Evolutionary conservation across 768 basidiomycete species (phyloP).

Genomic region (Phaeotremella skinneri): DNA sequence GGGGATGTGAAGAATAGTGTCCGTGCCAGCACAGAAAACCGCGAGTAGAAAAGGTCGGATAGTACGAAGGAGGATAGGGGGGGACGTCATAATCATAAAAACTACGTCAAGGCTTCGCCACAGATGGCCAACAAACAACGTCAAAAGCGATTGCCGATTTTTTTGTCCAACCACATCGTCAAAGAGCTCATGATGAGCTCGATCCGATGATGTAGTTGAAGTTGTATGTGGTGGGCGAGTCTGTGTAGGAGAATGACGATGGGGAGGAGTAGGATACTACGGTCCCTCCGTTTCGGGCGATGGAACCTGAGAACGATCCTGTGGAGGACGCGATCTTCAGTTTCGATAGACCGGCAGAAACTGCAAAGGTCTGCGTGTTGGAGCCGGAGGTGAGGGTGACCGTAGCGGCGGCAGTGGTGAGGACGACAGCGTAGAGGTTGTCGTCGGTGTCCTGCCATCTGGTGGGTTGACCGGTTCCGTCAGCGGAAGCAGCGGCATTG

Average conservation of each 20-base stretch:
- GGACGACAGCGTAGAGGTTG: constrained; percentile 64
- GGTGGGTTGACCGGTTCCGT: constrained; percentile 39
- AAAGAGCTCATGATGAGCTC: constrained; percentile 37
- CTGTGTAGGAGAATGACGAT: constrained; percentile 37
- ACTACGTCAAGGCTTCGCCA: not conserved
- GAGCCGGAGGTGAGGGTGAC: constrained; percentile 58
- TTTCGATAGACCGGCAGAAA: constrained; percentile 61
- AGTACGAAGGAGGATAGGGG: not conserved
- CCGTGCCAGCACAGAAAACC: constrained; percentile 43
- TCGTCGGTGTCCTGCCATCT: constrained; percentile 48
- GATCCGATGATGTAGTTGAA: constrained; percentile 53
- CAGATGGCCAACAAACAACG: not conserved
- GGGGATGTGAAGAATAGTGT: constrained; percentile 24
- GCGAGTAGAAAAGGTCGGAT: not conserved
- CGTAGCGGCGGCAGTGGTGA: constrained; percentile 58
- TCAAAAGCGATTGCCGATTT: not conserved
- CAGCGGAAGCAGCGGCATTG: constrained; percentile 42
- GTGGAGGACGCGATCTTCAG: constrained; percentile 61
- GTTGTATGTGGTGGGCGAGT: constrained; percentile 46
- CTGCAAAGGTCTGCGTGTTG: constrained; percentile 46
- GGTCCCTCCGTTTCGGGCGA: constrained; percentile 58
- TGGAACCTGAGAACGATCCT: constrained; percentile 60
- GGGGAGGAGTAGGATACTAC: constrained; percentile 51
- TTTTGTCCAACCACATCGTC: not conserved
- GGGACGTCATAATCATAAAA: not conserved